Evolutionary conservation across 1,284 basidiomycete species (phyloP).

Genomic region (Microbotryum lychnidis-dioicae): DNA sequence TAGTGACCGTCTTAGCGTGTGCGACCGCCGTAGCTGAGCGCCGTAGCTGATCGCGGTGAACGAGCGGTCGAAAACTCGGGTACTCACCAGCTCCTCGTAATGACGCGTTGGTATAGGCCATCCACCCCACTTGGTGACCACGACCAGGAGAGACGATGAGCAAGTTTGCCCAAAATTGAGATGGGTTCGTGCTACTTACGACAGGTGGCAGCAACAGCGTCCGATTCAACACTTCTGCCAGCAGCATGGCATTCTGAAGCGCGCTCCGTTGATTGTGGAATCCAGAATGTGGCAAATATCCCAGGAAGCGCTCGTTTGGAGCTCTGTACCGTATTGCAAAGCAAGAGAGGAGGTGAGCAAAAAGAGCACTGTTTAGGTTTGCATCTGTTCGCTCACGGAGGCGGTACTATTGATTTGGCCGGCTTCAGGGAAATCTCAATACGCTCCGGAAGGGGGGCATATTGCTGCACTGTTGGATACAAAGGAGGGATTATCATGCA

Average conservation of each 20-base stretch:
- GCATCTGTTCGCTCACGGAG: no score
- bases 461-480: no score
- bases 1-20: no score
- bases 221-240: slow-evolving; percentile 28
- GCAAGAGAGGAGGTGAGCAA: no score
- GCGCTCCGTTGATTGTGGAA: slow-evolving; percentile 34
- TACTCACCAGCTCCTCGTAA: slow-evolving; percentile 9
- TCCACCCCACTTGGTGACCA: slow-evolving; percentile 28
- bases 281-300: slow-evolving; percentile 31
- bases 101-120: slow-evolving; percentile 22
- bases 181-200: not conserved
- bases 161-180: not conserved
- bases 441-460: no score
- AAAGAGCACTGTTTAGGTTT: no score
- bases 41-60: no score
- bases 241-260: slow-evolving; percentile 29
- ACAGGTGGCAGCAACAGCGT: slow-evolving; percentile 12
- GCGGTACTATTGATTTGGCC: no score
- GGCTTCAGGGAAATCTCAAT: no score
- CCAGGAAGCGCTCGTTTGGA: slow-evolving; percentile 7
- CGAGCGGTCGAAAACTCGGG: no score
- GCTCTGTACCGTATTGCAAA: not conserved
- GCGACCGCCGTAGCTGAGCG: no score
- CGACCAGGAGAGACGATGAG: slow-evolving; percentile 2
- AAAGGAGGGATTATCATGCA: no score